Evolutionary conservation across 1,139 yeast genomes (phyloP).

Genomic region (Spathaspora sp.): DNA sequence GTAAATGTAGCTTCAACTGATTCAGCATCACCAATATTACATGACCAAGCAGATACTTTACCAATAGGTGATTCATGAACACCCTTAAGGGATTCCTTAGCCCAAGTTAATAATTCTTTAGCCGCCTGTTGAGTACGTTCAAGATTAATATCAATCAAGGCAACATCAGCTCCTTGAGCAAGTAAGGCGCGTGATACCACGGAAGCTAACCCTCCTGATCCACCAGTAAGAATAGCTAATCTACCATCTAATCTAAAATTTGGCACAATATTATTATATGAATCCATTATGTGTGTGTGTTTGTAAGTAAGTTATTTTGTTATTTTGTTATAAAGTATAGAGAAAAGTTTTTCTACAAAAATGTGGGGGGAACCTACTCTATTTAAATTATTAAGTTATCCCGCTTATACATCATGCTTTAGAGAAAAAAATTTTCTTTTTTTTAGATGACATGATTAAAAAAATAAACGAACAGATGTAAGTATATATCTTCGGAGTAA

Average conservation of each 20-base stretch:
- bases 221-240: slow-evolving; percentile 76
- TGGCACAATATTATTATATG: slow-evolving; percentile 49
- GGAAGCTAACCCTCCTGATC: slow-evolving; percentile 77
- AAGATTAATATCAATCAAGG: slow-evolving; percentile 70
- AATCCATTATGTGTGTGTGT: slow-evolving; percentile 11
- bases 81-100: slow-evolving; percentile 46
- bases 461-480: neutral
- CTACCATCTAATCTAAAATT: slow-evolving; percentile 68
- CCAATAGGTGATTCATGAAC: slow-evolving; percentile 38
- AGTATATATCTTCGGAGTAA: neutral
- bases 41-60: slow-evolving; percentile 66
- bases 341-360: neutral
- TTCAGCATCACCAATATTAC: slow-evolving; percentile 70
- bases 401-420: too few relatives aligned
- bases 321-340: neutral
- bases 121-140: slow-evolving; percentile 63
- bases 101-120: slow-evolving; percentile 57
- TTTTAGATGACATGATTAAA: neutral
- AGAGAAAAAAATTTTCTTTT: too few relatives aligned
- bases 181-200: slow-evolving; percentile 67
- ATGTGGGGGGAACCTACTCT: slow-evolving; percentile 1
- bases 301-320: too few relatives aligned
- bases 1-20: slow-evolving; percentile 56
- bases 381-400: neutral
- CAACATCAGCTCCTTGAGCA: slow-evolving; percentile 72